These are phyloP conservation scores for Phytopythium cucurbitacearum DNA, from an alignment of 352 stramenopile species.

Conservation along the genomic window DNA sequence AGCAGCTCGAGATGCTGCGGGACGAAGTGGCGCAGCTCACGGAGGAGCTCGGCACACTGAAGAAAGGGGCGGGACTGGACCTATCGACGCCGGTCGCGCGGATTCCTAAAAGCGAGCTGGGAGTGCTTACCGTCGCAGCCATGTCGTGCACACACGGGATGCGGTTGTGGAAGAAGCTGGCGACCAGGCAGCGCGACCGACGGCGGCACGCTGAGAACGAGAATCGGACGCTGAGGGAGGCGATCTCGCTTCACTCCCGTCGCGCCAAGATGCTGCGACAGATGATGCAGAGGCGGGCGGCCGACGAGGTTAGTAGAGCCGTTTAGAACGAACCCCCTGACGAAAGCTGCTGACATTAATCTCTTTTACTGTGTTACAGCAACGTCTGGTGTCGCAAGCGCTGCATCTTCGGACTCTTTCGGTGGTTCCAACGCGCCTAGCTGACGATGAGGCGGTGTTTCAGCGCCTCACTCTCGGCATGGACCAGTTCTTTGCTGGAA, in stretches of 20 bases:
- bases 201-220: background rate
- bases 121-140: background rate
- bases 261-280: constrained; percentile 1
- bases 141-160: background rate
- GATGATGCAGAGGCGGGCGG: constrained; percentile 1
- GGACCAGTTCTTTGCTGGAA: background rate
- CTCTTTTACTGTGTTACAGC: too few species aligned
- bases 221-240: constrained; percentile 1
- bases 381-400: too few species aligned
- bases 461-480: background rate
- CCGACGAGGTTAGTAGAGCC: background rate
- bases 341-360: too few species aligned
- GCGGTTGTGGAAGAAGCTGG: constrained; percentile 1
- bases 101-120: background rate
- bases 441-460: background rate
- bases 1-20: background rate
- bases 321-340: background rate
- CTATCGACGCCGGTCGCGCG: background rate
- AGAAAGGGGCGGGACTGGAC: background rate
- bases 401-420: too few species aligned
- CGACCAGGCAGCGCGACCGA: background rate
- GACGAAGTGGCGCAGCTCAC: background rate
- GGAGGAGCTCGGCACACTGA: background rate
- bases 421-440: too few species aligned
- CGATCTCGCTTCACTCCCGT: background rate